These are phyloP conservation scores for Plasmodiophora brassicae DNA, from an alignment of 208 protist species.

Conservation along the genomic window DNA sequence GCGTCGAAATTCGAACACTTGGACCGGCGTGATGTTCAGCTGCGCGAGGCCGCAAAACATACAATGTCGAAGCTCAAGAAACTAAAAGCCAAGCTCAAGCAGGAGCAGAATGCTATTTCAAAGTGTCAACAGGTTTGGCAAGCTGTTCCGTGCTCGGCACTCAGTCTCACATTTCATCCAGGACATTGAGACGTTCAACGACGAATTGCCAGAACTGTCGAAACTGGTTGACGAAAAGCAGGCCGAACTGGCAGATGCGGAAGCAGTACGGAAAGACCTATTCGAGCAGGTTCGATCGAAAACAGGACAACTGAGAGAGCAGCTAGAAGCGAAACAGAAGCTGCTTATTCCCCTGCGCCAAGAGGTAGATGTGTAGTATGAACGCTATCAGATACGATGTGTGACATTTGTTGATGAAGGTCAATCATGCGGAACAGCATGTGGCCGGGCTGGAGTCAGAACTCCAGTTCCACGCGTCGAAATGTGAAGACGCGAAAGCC, in stretches of 20 bases:
- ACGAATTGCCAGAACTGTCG: background rate
- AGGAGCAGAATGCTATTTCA: conserved; percentile 57
- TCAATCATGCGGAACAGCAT: conserved; percentile 19
- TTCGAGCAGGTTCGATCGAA: conserved; percentile 59
- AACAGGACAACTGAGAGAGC: conserved; percentile 70
- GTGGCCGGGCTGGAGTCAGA: background rate
- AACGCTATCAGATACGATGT: background rate
- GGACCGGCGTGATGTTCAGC: conserved; percentile 48
- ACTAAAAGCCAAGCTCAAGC: conserved; percentile 70
- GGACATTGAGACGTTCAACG: background rate
- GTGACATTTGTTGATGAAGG: background rate
- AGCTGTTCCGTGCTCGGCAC: background rate
- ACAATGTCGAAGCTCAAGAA: conserved; percentile 63
- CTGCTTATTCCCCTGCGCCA: conserved; percentile 33
- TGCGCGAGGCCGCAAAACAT: conserved; percentile 63
- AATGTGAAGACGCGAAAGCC: background rate
- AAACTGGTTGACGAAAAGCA: background rate
- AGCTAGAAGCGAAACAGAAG: conserved; percentile 71
- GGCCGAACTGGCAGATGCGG: background rate
- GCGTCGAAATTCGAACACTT: background rate
- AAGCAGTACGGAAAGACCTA: conserved; percentile 57
- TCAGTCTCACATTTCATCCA: background rate
- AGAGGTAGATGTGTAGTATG: no score
- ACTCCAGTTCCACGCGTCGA: background rate
- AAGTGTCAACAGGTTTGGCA: background rate